A percentile compares a stretch with the other conserved stretches of the same genome.
Conservation (phyloP, 345 rosid genomes). For the Arabidopsis suecica region DNA sequence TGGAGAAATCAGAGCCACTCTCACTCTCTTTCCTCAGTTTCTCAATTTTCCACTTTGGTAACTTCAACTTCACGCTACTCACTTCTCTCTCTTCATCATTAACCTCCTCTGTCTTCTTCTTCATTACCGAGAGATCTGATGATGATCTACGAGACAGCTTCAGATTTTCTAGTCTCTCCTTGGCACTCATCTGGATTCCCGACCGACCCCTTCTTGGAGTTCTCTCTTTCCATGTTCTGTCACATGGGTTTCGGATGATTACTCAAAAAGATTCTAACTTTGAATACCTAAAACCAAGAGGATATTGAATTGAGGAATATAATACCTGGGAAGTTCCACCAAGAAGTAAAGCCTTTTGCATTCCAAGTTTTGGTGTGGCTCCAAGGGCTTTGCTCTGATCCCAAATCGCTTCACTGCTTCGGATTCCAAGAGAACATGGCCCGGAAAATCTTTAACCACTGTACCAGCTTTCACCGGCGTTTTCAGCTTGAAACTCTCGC, state of each 20-base stretch:
- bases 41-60: constrained; percentile 76
- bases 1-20: constrained; percentile 63
- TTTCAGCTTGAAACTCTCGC: constrained; percentile 80
- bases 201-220: constrained; percentile 77
- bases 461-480: constrained; percentile 85
- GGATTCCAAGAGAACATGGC: constrained; percentile 75
- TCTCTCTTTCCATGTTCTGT: constrained; percentile 48
- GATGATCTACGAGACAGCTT: constrained; percentile 79
- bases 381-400: constrained; percentile 71
- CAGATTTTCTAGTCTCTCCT: constrained; percentile 82
- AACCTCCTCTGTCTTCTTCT: constrained; percentile 1
- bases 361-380: constrained; percentile 60
- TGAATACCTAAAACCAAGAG: background rate
- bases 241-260: constrained; percentile 25
- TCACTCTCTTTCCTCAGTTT: constrained; percentile 66
- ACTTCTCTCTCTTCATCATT: constrained; percentile 21
- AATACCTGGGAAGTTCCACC: constrained; percentile 67
- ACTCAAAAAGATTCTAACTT: background rate
- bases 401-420: constrained; percentile 81
- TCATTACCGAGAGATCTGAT: constrained; percentile 73
- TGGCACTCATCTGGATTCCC: constrained; percentile 79
- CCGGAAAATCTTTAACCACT: constrained; percentile 68
- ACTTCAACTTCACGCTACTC: constrained; percentile 65
- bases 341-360: constrained; percentile 84
- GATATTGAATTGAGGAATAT: background rate